Base-by-base conservation (phyloP, 495 filamentous ascomycete genomes). In the Xylaria bambusicola region DNA sequence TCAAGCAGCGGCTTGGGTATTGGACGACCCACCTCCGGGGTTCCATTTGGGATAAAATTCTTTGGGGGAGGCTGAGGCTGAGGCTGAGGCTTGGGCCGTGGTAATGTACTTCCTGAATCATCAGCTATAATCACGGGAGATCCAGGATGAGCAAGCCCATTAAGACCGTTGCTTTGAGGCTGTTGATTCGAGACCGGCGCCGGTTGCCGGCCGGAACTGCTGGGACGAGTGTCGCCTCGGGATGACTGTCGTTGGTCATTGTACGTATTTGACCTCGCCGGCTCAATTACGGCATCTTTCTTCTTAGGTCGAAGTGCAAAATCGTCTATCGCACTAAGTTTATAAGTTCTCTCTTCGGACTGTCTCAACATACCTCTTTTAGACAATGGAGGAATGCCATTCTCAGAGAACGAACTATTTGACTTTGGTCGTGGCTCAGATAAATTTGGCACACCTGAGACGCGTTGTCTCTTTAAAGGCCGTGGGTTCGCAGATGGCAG, bases 241-340 rank as follows among this genome's bases (percentile, higher is more conserved):
- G 48, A 17, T 10, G 42, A 58, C n/a, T 20, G 60, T n/a, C 35
- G 21, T 13, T 55, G 58, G 26, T 40, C 24, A 23, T 59, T 56
- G 46, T 52, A 49, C 8, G 35, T 21, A 18, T 47, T 60, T 50
- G 54, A 56, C n/a, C 58, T 42, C 2, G 62, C 47, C 23, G 35
- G 13, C 9, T 64, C 42, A 13, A 54, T 54, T 29, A n/a, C 60
- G 56, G 46, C 40, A 27, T 60, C 57, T 26, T 46, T 52, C 12
- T 66, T 66, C 36, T 55, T 62, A 7, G 68, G 68, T 20, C 61
- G 68, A 18, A 70, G 65, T 26, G 65, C 61, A 62, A 70, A 70
- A 56, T 66, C 61, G 29, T 66, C 61, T 42, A 62, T 24, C 46
- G 46, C 61, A 38, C 50, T 59, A 46, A 58, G 58, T 58, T 26